These are phyloP conservation scores for Diaporthe sp. DNA, from an alignment of 2,329 filamentous ascomycete species.

Conservation along the genomic window DNA sequence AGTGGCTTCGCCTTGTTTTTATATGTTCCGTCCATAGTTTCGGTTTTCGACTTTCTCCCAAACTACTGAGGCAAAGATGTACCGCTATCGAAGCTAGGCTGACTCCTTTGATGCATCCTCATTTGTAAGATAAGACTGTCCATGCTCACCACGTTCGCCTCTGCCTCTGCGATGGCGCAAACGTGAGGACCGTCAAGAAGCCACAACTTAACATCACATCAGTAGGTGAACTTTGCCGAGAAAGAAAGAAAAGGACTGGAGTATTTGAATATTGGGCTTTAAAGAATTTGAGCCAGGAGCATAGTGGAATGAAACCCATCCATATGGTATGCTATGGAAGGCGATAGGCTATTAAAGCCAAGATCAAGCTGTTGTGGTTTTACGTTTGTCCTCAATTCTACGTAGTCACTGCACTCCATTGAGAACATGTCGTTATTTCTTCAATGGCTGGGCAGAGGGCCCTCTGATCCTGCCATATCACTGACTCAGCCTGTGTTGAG, in stretches of 20 bases:
- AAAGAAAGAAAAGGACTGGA: too few relatives aligned
- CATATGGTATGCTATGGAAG: too few relatives aligned
- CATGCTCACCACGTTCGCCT: neutral
- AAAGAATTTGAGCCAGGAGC: neutral
- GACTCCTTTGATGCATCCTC: neutral
- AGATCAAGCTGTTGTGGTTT: neutral
- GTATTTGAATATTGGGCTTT: neutral
- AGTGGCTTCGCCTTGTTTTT: neutral
- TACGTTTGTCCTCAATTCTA: neutral
- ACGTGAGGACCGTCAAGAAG: neutral
- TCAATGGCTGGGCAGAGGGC: neutral
- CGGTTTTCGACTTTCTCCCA: neutral
- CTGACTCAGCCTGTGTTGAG: neutral
- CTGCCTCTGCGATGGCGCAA: neutral
- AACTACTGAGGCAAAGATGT: neutral
- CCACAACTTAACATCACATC: neutral
- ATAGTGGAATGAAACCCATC: neutral
- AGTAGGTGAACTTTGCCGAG: neutral
- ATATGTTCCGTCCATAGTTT: neutral
- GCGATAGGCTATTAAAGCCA: neutral
- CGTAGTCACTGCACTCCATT: neutral
- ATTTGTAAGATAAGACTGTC: neutral
- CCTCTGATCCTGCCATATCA: neutral
- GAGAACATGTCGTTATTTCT: neutral
- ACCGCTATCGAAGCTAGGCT: neutral